These are phyloP conservation scores for Chenopodium formosanum DNA, from an alignment of 148 eudicot genomes.

Conservation along the genomic window DNA sequence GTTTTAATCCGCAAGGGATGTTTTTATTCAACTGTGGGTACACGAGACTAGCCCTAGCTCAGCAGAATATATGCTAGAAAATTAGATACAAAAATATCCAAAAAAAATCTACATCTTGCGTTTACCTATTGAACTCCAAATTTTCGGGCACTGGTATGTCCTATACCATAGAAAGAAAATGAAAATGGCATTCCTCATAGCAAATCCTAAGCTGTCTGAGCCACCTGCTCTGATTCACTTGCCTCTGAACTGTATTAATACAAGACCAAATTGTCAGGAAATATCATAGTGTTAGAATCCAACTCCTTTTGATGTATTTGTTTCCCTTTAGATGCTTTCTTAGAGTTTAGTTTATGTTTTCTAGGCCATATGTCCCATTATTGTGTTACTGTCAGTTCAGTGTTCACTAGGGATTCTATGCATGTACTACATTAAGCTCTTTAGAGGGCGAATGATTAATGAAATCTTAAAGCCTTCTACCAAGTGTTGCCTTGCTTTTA, in stretches of 20 bases:
- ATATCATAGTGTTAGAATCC: too few relatives aligned
- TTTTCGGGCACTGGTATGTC: not conserved
- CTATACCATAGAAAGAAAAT: not conserved
- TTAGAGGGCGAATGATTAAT: too few relatives aligned
- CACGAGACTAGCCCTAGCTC: not conserved
- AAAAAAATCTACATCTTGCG: not conserved
- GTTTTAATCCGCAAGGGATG: not conserved
- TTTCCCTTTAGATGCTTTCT: too few relatives aligned
- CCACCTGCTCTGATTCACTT: conserved; percentile 47
- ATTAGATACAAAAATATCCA: not conserved
- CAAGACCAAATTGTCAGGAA: not conserved
- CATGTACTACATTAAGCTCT: too few relatives aligned
- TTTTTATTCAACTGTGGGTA: not conserved
- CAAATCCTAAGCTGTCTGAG: conserved; percentile 44
- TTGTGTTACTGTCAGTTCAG: too few relatives aligned
- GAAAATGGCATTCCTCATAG: not conserved
- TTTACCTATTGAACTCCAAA: not conserved
- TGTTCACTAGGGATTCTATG: too few relatives aligned
- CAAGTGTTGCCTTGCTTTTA: too few relatives aligned
- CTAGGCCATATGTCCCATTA: too few relatives aligned
- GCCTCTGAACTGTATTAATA: conserved; percentile 40
- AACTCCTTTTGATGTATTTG: too few relatives aligned
- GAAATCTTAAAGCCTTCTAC: too few relatives aligned
- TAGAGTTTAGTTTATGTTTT: too few relatives aligned
- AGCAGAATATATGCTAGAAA: not conserved